These are phyloP conservation scores for Besnoitia besnoiti DNA, from an alignment of 169 alveolate species.

Conservation along the genomic window DNA sequence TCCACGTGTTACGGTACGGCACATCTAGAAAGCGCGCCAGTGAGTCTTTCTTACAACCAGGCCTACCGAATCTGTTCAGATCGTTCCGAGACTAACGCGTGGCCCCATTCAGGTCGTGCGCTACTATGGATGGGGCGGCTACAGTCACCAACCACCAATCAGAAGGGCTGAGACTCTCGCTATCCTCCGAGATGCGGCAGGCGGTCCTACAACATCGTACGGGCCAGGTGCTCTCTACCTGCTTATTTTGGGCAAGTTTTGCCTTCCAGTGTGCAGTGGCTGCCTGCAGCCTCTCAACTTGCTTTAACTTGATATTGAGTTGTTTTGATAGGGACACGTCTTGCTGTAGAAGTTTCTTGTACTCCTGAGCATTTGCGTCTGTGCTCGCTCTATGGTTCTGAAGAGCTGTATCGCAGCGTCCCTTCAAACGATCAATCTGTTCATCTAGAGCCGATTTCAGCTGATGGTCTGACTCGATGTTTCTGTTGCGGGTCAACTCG, in stretches of 20 bases:
- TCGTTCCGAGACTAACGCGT: too few relatives aligned
- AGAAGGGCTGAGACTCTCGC: too few relatives aligned
- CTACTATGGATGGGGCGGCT: too few relatives aligned
- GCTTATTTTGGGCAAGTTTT: conserved; percentile 83
- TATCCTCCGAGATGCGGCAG: too few relatives aligned
- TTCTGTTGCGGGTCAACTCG: conserved; percentile 75
- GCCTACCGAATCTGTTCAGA: too few relatives aligned
- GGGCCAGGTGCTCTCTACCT: conserved; percentile 37
- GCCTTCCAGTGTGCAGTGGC: conserved; percentile 80
- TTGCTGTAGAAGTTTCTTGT: conserved; percentile 74
- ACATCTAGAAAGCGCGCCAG: too few relatives aligned
- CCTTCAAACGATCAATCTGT: conserved; percentile 56
- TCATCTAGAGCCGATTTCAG: conserved; percentile 71
- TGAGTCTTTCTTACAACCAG: too few relatives aligned
- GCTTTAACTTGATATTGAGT: conserved; percentile 77
- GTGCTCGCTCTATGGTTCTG: conserved; percentile 55
- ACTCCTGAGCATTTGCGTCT: conserved; percentile 81
- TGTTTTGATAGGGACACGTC: conserved; percentile 76
- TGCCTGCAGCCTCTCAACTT: conserved; percentile 80
- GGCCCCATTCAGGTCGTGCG: too few relatives aligned
- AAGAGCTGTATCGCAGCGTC: conserved; percentile 48
- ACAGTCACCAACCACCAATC: too few relatives aligned
- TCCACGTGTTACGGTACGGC: too few relatives aligned
- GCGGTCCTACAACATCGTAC: too few relatives aligned
- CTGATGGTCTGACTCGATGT: conserved; percentile 78